Base-by-base conservation (phyloP, 2,329 filamentous ascomycete genomes). In the Pseudonectria foliicola region DNA sequence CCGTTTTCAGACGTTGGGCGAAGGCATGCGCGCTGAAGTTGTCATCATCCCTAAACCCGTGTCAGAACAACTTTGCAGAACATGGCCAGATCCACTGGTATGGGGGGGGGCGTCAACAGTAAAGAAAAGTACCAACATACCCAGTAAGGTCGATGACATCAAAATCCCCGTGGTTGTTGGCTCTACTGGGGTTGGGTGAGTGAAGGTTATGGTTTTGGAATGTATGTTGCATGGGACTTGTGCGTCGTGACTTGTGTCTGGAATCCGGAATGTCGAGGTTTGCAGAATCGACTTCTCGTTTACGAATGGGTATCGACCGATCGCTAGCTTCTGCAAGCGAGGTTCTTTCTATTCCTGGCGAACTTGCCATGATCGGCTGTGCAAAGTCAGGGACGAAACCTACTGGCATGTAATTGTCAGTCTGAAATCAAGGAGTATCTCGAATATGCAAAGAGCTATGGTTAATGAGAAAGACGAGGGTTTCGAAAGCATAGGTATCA, bases 81-180 rank as follows among this genome's bases (percentile, higher is more conserved):
- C n/a, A n/a, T n/a, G n/a, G n/a, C n/a, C n/a, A n/a, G n/a, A n/a
- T n/a, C n/a, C n/a, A n/a, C n/a, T n/a, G n/a, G n/a, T n/a, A n/a
- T n/a, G n/a, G n/a, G n/a, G n/a, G n/a, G n/a, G n/a, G n/a, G n/a
- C n/a, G n/a, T n/a, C n/a, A n/a, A n/a, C n/a, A n/a, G n/a, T 15
- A 8, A 21, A 21, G 18, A 8, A 21, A 6, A 6, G 13, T n/a
- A 7, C 0, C 6, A 5, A 40, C 54, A 39, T 57, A 63, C 57
- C 62, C 62, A 42, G 63, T 68, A 47, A 68, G 58, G 46, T 68
- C 64, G 35, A 67, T 64, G 25, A 65, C 35, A 13, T 58, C 53
- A 28, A 51, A 24, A 13, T 34, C 25, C n/a, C 34, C 40, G 40
- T 16, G 34, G 34, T 26, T 39, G 18, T 33, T 31, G 33, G 18